Base-by-base conservation (phyloP, 208 protist species). In the Trichomonas vaginalis region DNA sequence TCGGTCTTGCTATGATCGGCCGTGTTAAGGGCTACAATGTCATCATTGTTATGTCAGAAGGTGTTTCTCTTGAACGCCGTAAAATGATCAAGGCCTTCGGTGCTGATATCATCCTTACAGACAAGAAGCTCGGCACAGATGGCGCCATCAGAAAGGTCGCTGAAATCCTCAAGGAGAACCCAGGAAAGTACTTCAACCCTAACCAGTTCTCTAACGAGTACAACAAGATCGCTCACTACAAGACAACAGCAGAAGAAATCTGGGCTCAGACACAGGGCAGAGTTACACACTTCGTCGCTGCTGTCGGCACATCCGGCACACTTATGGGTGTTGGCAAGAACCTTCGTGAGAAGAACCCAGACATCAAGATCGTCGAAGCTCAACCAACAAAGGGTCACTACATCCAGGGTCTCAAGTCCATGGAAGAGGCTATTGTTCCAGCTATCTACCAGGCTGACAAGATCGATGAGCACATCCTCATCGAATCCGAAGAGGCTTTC, bases 1-100 rank as follows among this genome's bases (percentile, higher is more conserved):
- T 96, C 10, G 51, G 98, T 62, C 97, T 99, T n/a, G 98, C 98
- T 46, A 97, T 99, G 95, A 97, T 98, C 32, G 98, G 98, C 39
- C 98, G 98, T 35, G 97, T 98, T 32, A 98, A 98, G 95, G 98
- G 98, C 51, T 99, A 99, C 97, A 96, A 97, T 47, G 98, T 99
- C 97, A 97, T 99, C 95, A 98, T 99, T 96, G 98, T 98, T 86
- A 98, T 99, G 97, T 98, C 98, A 37, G 98, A 99, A 96, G 99
- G 99, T 97, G 99, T 99, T 98, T 98, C 98, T 37, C 97, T 98
- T 95, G 99, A 99, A 97, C 99, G 99, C 97, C 97, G 98, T 96
- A 56, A 87, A 15, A 97, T 98, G 17, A 90, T 99, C 37, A 87
- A 98, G 6, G 97, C 98, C 40, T 97, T 99, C 15, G 99, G 99